Evolutionary conservation across 352 stramenopile genomes (phyloP).

Genomic region (Thraustochytrium sp.): DNA sequence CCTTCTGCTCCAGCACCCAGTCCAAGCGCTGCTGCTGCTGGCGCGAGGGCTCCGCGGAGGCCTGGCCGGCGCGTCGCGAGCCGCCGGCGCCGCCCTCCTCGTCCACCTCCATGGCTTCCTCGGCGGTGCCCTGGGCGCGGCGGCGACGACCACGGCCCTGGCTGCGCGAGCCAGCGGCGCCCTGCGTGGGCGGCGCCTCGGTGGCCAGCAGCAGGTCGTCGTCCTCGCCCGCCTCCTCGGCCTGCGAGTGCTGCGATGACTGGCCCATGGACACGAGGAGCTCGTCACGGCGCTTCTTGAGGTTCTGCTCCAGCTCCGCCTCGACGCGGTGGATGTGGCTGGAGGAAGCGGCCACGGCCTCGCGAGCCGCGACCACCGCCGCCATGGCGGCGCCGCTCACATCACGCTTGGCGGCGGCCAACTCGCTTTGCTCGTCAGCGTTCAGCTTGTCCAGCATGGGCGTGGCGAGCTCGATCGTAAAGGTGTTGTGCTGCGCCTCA

Average conservation of each 20-base stretch:
- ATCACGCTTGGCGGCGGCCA: conserved; percentile 40
- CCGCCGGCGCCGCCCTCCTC: neutral
- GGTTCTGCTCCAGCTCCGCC: conserved; percentile 70
- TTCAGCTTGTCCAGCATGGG: conserved; percentile 55
- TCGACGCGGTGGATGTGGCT: conserved; percentile 62
- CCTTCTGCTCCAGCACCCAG: neutral
- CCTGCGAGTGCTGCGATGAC: neutral
- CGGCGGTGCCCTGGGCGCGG: neutral
- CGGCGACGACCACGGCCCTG: neutral
- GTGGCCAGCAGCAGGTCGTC: neutral
- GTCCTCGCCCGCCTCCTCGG: neutral
- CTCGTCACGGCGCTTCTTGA: conserved; percentile 53
- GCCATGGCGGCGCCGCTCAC: neutral
- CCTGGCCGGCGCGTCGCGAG: conserved; percentile 26
- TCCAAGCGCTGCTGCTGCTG: neutral
- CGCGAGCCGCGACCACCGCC: neutral
- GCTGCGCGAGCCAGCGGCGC: neutral
- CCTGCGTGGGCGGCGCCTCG: neutral
- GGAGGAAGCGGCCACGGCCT: conserved; percentile 50
- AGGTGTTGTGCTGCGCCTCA: conserved; percentile 61
- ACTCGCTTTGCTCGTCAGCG: conserved; percentile 55
- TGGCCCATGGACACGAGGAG: neutral
- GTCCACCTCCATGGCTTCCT: conserved; percentile 6
- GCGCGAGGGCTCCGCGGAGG: neutral
- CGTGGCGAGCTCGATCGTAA: conserved; percentile 57